Evolutionary conservation across 192 early-diverging fungal species (phyloP).

Genomic region (Coemansia sp.): DNA sequence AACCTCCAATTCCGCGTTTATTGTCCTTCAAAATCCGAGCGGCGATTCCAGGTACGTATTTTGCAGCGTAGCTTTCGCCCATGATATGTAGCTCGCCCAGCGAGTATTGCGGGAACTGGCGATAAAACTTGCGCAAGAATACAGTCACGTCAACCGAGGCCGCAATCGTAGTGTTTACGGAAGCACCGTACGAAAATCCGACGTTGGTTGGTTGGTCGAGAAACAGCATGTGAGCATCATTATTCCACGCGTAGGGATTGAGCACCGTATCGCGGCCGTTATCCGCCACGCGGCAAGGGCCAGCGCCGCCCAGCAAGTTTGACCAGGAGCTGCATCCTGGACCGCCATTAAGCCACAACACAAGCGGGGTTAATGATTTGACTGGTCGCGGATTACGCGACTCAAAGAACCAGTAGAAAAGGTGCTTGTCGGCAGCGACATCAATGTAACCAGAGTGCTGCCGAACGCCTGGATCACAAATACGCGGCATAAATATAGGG

Average conservation of each 20-base stretch:
- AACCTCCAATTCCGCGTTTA: neutral
- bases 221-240: constrained; percentile 75
- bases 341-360: constrained; percentile 80
- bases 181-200: constrained; percentile 82
- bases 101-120: constrained; percentile 73
- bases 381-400: constrained; percentile 61
- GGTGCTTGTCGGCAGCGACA: constrained; percentile 65
- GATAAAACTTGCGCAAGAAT: constrained; percentile 87
- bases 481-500: constrained; percentile 33
- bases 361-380: constrained; percentile 61
- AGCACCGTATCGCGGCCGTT: constrained; percentile 64
- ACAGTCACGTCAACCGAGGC: constrained; percentile 82
- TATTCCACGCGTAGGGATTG: constrained; percentile 88
- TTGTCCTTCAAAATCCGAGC: constrained; percentile 55
- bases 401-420: constrained; percentile 97
- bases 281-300: constrained; percentile 79
- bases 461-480: constrained; percentile 88
- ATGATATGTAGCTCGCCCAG: constrained; percentile 77
- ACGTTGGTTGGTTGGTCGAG: constrained; percentile 86
- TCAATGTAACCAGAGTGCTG: constrained; percentile 85
- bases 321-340: constrained; percentile 78
- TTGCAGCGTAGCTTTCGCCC: constrained; percentile 83
- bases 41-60: constrained; percentile 90
- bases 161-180: constrained; percentile 65
- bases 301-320: constrained; percentile 71